phyloP scores from a whole-genome alignment of 2,329 filamentous ascomycete genomes.

The Penicillium glabrum region DNA sequence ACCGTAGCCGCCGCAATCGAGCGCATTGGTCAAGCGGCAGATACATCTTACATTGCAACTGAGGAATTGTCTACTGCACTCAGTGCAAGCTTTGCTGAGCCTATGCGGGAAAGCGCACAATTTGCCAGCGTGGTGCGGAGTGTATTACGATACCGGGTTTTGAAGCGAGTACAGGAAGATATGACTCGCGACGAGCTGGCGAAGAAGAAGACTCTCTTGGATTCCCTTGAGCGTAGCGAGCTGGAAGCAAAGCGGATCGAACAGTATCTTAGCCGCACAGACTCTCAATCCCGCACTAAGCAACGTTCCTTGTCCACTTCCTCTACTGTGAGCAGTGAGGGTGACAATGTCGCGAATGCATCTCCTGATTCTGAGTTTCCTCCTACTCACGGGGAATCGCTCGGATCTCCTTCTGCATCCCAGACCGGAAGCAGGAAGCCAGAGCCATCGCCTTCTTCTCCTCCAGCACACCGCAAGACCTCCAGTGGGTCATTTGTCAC shows the following conservation, averaged over 20 bases:
- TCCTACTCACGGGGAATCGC: slow-evolving; percentile 74
- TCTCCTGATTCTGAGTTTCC: slow-evolving; percentile 95
- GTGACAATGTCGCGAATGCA: slow-evolving; percentile 67
- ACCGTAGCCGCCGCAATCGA: slow-evolving; percentile 92
- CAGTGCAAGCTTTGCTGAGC: slow-evolving; percentile 93
- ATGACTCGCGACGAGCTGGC: slow-evolving; percentile 92
- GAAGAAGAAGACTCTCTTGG: slow-evolving; percentile 79
- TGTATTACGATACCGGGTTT: slow-evolving; percentile 82
- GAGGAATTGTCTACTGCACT: slow-evolving; percentile 84
- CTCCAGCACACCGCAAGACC: slow-evolving; percentile 70
- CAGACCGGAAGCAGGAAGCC: slow-evolving; percentile 59
- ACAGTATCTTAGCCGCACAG: slow-evolving; percentile 74
- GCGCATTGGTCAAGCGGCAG: slow-evolving; percentile 88
- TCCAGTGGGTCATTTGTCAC: slow-evolving; percentile 88
- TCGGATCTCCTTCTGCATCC: slow-evolving; percentile 66
- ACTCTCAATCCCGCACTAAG: slow-evolving; percentile 41
- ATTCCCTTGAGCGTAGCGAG: slow-evolving; percentile 90
- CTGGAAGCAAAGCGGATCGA: slow-evolving; percentile 90
- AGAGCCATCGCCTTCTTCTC: slow-evolving; percentile 24
- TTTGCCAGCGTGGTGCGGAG: slow-evolving; percentile 91
- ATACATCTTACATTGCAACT: slow-evolving; percentile 93
- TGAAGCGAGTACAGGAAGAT: slow-evolving; percentile 95
- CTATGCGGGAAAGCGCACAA: slow-evolving; percentile 95
- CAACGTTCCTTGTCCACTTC: slow-evolving; percentile 66
- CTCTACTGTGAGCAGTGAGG: slow-evolving; percentile 47